phyloP scores from a whole-genome alignment of 306 rosid species.

The Cucurbita pepo region DNA sequence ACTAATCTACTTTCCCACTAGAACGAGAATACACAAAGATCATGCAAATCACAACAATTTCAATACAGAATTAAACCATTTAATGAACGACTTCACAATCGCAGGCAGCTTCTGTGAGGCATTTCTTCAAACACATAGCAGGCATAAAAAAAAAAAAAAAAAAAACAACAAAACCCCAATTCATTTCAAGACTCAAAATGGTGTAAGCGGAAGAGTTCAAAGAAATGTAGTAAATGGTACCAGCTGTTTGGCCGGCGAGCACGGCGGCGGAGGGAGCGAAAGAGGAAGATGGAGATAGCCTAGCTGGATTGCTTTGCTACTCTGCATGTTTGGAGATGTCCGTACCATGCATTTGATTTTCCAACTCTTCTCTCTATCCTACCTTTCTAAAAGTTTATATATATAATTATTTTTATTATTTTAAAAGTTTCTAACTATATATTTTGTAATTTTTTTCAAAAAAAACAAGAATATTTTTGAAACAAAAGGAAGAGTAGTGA shows the following conservation, averaged over 20 bases:
- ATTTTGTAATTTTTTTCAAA: too few relatives aligned
- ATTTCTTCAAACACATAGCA: not conserved
- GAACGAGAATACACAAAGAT: not conserved
- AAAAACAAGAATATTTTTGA: too few relatives aligned
- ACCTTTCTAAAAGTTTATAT: not conserved
- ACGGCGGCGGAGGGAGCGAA: constrained; percentile 79
- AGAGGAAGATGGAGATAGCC: constrained; percentile 68
- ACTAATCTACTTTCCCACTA: not conserved
- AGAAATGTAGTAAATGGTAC: constrained; percentile 15
- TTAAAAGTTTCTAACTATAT: too few relatives aligned
- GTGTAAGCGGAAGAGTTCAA: not conserved
- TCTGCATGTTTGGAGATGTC: not conserved
- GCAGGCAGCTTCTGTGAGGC: not conserved
- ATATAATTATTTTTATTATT: too few relatives aligned
- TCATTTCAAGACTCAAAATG: not conserved
- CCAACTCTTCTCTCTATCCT: not conserved
- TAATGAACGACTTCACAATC: not conserved
- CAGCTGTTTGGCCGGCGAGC: constrained; percentile 68
- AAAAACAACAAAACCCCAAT: not conserved
- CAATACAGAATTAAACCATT: not conserved
- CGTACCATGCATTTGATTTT: too few relatives aligned
- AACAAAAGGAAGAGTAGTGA: too few relatives aligned
- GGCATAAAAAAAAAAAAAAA: not conserved
- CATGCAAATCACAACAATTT: not conserved
- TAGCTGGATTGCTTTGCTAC: not conserved